Conservation (phyloP, 139 green algal genomes). For the Chlorella vulgaris region DNA sequence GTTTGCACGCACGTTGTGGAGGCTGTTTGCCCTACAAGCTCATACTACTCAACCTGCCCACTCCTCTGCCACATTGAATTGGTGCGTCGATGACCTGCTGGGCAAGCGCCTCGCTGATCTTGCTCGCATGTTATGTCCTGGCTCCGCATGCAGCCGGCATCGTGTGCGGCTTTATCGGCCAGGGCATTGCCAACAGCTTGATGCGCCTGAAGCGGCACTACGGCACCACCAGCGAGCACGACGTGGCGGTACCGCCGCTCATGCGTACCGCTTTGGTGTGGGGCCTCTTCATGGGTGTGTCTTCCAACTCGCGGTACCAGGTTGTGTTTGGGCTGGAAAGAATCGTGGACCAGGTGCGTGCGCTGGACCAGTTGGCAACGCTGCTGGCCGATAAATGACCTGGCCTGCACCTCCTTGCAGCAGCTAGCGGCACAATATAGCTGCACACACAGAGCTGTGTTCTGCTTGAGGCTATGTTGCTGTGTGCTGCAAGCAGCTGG, state of each 20-base stretch:
- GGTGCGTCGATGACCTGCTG: too few relatives aligned
- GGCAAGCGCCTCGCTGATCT: too few relatives aligned
- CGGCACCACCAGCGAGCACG: conserved; percentile 63
- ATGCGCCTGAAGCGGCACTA: conserved; percentile 78
- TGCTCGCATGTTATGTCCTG: background rate
- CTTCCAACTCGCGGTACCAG: conserved; percentile 93
- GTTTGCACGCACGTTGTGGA: too few relatives aligned
- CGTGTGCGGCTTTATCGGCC: conserved; percentile 87
- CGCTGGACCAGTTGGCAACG: background rate
- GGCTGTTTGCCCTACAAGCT: too few relatives aligned
- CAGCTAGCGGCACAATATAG: too few relatives aligned
- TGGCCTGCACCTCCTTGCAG: background rate
- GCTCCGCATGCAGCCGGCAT: conserved; percentile 68
- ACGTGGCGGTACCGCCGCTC: conserved; percentile 80
- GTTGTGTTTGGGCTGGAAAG: conserved; percentile 90
- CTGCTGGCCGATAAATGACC: too few relatives aligned
- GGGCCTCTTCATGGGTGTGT: conserved; percentile 97
- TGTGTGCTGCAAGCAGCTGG: too few relatives aligned
- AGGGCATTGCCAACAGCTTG: conserved; percentile 87
- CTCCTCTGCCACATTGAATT: too few relatives aligned
- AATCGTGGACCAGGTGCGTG: conserved; percentile 69
- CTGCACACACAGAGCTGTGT: too few relatives aligned
- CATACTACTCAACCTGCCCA: too few relatives aligned
- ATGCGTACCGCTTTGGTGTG: conserved; percentile 86
- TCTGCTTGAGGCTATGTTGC: too few relatives aligned